Base-by-base conservation (phyloP, 1,284 basidiomycete genomes). In the Neolentinus lepideus region DNA sequence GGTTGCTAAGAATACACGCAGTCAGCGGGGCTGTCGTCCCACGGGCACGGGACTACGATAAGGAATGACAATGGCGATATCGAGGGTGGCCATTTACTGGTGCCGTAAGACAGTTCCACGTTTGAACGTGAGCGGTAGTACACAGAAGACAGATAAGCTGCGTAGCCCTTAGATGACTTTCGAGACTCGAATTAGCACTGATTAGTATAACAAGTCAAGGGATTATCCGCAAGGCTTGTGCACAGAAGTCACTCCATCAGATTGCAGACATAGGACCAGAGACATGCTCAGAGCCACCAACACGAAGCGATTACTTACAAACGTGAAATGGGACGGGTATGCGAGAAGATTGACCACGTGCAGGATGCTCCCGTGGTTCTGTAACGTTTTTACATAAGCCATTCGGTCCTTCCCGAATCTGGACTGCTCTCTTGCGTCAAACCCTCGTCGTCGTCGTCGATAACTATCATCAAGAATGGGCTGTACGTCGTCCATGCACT, bases 381-480 rank as follows among this genome's bases (percentile, higher is more conserved):
- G 58, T 66, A 59, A 65, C 63, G 67, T 64, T 68, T 66, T 61
- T 66, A 57, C 56, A 57, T 61, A 63, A 62, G 60, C 54, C 56
- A 56, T 63, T 64, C 59, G 64, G 69, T 66, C 64, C 65, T 62
- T 63, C 51, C 48, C 68, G 66, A 29, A 50, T 50, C 58, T 53
- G 66, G 64, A 47, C 12, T 36, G 22, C 52, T 47, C 59, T 61
- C 54, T 31, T 56, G 58, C 56, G 54, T 63, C 27, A 9, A 26
- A n/a, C 47, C 47, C 27, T 56, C 55, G 55, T 58, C 54, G 57
- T 52, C 47, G 62, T 65, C 69, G 67, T 64, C 72, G 66, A 67
- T 69, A 64, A 67, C 73, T 68, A 72, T 78, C 79, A 66, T 74
- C 79, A 83, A 86, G 75, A 80, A 90, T 90, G 87, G 87, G 87